Conservation (phyloP, 1,284 basidiomycete genomes). For the Sanghuangporus baumii region DNA sequence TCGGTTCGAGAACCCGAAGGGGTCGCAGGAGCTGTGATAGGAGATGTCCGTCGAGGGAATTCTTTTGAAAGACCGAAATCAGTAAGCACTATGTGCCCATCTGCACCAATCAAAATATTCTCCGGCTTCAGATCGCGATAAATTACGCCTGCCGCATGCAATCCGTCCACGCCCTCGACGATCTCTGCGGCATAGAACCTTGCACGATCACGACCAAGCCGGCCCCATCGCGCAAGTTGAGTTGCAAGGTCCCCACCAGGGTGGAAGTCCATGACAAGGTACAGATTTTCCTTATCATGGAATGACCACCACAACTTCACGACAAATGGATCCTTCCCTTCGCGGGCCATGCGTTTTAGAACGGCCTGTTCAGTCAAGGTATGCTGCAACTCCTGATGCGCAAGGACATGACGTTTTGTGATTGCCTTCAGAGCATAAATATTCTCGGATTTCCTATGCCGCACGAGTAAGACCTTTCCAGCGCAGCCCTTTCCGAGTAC, state of each 20-base stretch:
- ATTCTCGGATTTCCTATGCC: slow-evolving; percentile 63
- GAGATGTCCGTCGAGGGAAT: slow-evolving; percentile 53
- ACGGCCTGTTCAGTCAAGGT: slow-evolving; percentile 94
- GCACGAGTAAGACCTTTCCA: slow-evolving; percentile 86
- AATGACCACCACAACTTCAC: slow-evolving; percentile 95
- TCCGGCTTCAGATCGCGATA: slow-evolving; percentile 92
- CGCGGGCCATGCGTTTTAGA: slow-evolving; percentile 81
- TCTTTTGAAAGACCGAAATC: slow-evolving; percentile 93
- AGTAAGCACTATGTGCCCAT: slow-evolving; percentile 93
- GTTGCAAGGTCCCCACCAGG: slow-evolving; percentile 96
- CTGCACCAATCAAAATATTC: slow-evolving; percentile 88
- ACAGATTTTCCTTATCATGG: slow-evolving; percentile 92
- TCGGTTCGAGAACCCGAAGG: slow-evolving; percentile 47
- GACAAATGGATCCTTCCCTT: slow-evolving; percentile 83
- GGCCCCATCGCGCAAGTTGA: slow-evolving; percentile 91
- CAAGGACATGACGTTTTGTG: slow-evolving; percentile 92
- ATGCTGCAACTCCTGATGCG: slow-evolving; percentile 92
- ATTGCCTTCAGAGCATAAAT: slow-evolving; percentile 95
- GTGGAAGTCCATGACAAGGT: slow-evolving; percentile 93
- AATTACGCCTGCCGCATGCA: slow-evolving; percentile 83
- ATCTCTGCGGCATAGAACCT: slow-evolving; percentile 97
- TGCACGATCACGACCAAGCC: slow-evolving; percentile 86
- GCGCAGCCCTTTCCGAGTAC: slow-evolving; percentile 96
- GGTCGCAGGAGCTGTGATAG: slow-evolving; percentile 48
- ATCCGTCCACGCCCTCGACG: slow-evolving; percentile 88